Base-by-base conservation (phyloP, 345 rosid genomes). In the Lepidium sativum region DNA sequence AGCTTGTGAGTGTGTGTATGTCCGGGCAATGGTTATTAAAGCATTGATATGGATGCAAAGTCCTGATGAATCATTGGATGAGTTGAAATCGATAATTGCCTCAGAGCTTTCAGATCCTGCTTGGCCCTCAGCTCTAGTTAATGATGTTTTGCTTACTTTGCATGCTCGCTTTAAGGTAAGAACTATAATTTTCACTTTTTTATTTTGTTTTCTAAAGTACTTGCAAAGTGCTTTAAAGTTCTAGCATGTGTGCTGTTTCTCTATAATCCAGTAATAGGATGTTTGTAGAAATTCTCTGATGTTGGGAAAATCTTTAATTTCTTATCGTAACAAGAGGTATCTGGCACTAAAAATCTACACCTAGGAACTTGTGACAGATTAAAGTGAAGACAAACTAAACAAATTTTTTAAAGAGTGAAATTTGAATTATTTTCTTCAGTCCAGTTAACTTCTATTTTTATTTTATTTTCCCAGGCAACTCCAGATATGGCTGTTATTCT, bases 31-130 rank as follows among this genome's bases (percentile, higher is more conserved):
- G 96, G 97, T 94, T 60, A 84, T 94, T 81, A 94, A 94, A 83
- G 97, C 97, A 70, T 81, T 94, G 87, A 90, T 94, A 78, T 94
- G 99, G 99, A 94, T 94, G 97, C 99, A 94, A 83, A 86, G 89
- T 75, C 95, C 97, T 6, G 80, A 81, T 74, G 99, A 90, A 79
- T 81, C 99, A 9, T 82, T 90, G 71, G 97, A 91, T 72, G 99
- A 94, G 75, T 69, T 94, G 62, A 92, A 83, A 74, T 94, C 95
- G 47, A 91, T 94, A 66, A 94, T 94, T 70, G 99, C 96, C 58
- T 90, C 97, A 5, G 99, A 94, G 81, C 97, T 94, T 68, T 88
- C 99, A 61, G 99, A 94, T 83, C 99, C 99, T 49, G 78, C 86
- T 42, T 94, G 99, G 99, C 85, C 99, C 23, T 91, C 97, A 59